Percentiles rank a stretch among this genome's conserved stretches.
These are phyloP conservation scores for Botrytis fragariae DNA, from an alignment of 2,329 filamentous ascomycete genomes.

Conservation along the genomic window DNA sequence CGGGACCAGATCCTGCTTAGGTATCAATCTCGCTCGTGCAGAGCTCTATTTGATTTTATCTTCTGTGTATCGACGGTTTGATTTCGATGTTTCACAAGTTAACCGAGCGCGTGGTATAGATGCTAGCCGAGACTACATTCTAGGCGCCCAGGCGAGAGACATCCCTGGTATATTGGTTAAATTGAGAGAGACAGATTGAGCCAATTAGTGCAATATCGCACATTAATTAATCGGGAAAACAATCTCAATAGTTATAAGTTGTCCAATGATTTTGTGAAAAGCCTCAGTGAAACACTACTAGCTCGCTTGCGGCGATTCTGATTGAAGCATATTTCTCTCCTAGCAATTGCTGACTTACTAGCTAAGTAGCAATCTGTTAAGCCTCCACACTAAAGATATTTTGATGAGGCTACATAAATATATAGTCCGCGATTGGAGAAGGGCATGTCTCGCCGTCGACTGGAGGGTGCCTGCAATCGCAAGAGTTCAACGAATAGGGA, in stretches of 20 bases:
- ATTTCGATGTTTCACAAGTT: not conserved
- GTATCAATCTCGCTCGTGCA: conserved; percentile 35
- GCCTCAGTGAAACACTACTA: not conserved
- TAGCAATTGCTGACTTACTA: not conserved
- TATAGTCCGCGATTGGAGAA: not conserved
- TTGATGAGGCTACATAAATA: not conserved
- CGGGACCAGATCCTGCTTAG: conserved; percentile 34
- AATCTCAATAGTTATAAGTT: not conserved
- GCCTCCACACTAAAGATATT: not conserved
- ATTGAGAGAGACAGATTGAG: not conserved
- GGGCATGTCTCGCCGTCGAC: not conserved
- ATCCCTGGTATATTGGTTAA: not conserved
- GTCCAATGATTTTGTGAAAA: not conserved
- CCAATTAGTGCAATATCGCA: not conserved
- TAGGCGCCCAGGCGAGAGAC: not conserved
- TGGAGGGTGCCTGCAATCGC: not conserved
- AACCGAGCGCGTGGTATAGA: not conserved
- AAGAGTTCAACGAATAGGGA: not conserved
- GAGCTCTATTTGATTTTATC: conserved; percentile 36
- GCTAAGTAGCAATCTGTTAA: not conserved
- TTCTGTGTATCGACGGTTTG: conserved; percentile 19
- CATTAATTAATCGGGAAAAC: not conserved
- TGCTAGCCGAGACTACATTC: not conserved
- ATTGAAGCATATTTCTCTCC: not conserved
- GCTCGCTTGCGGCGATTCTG: not conserved